Conservation (phyloP, 2,329 filamentous ascomycete species). For the Colletotrichum limetticola region DNA sequence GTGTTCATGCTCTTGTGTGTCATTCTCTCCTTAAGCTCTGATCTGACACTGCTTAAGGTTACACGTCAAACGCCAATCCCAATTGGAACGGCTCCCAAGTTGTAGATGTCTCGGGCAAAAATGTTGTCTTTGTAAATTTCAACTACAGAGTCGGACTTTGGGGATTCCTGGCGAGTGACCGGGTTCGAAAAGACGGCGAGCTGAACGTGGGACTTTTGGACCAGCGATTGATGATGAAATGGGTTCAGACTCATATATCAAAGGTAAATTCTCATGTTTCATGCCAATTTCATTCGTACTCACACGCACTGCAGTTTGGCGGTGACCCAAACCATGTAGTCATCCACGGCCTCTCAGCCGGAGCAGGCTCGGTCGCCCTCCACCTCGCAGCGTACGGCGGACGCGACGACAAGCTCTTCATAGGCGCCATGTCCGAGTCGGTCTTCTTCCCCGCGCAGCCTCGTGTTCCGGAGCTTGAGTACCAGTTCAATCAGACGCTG, state of each 20-base stretch:
- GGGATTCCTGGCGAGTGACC: constrained; percentile 70
- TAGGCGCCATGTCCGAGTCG: constrained; percentile 57
- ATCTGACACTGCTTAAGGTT: constrained; percentile 46
- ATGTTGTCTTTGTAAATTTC: constrained; percentile 68
- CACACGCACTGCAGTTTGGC: constrained; percentile 55
- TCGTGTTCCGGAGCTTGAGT: constrained; percentile 55
- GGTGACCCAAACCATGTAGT: constrained; percentile 69
- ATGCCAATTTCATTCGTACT: neutral
- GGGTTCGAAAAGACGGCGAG: constrained; percentile 63
- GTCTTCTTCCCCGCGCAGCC: constrained; percentile 62
- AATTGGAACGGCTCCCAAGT: constrained; percentile 63
- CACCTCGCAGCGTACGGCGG: constrained; percentile 61
- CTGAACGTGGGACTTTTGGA: constrained; percentile 74
- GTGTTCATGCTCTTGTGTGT: neutral
- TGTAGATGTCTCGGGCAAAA: constrained; percentile 54
- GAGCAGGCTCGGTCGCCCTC: constrained; percentile 66
- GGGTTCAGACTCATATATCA: constrained; percentile 70
- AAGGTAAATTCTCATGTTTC: constrained; percentile 44
- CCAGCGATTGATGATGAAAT: constrained; percentile 68
- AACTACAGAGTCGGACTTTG: constrained; percentile 72
- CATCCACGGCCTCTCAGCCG: constrained; percentile 70
- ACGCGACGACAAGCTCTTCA: constrained; percentile 57
- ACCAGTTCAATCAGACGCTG: constrained; percentile 55
- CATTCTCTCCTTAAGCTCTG: neutral
- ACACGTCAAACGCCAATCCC: constrained; percentile 57